Evolutionary conservation across 805 yeast species (phyloP), one percentile per base, ranked within the genome.

Genomic region (Cyberlindnera maclurae): DNA sequence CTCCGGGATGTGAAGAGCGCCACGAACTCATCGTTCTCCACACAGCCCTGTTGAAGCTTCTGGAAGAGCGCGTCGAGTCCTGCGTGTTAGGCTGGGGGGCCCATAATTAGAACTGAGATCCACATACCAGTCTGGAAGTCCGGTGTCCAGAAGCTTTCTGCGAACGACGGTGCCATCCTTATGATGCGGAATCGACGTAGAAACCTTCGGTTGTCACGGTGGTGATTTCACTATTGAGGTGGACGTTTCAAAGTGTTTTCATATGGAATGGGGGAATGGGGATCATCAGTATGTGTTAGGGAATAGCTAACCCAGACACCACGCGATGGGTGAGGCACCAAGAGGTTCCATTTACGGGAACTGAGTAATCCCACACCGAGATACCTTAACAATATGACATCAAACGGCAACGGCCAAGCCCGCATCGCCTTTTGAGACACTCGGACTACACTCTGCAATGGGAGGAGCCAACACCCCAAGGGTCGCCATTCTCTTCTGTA

Each of bases 91-190:
- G 26, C 15, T 11, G 6, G 10, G 9, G 31, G 10, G 31, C 6
- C 9, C 15, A 20, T 15, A 5, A 10, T 20, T 5, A 15, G 15
- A 12, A n/a, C 26, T 20, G 18, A 18, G 26, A 22, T 7, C 13
- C 8, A 53, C 66, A 29, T 41, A 63, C 70, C 79, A n/a, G 70
- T 61, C 12, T 67, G 62, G 52, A 79, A 77, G 53, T 82, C 89
- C 22, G 65, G 66, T 7, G 87, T 69, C 94, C 94, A 83, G 61
- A 83, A 83, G 49, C 79, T 75, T 49, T 81, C 86, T 4, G 85
- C 77, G 62, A 83, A 82, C 15, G 85, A 74, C 8, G 75, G 60
- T 68, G 64, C 64, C 17, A 22, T 31, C 15, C 29, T 7, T 7
- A 27, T 27, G 29, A 20, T 8, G 24, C 8, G 8, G 24, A 20